phyloP scores from a whole-genome alignment of 2,329 filamentous ascomycete genomes.

The Fusarium tricinctum region DNA sequence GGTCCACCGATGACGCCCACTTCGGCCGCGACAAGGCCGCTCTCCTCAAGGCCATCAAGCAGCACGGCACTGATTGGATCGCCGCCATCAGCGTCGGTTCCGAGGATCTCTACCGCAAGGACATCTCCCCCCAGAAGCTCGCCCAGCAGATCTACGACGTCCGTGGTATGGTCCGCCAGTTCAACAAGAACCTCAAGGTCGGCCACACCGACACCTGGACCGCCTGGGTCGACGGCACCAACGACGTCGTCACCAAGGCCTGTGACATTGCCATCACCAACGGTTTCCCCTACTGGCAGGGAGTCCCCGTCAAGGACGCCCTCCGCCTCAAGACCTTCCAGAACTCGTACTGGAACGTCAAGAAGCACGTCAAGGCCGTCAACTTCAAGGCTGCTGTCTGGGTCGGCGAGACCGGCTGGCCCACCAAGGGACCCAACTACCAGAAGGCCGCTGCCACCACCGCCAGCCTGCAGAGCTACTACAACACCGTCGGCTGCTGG shows the following conservation, averaged over 20 bases:
- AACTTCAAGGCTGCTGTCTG: conserved; percentile 39
- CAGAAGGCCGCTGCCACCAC: conserved; percentile 36
- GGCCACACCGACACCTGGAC: conserved; percentile 48
- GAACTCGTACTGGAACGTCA: conserved; percentile 41
- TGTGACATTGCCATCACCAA: conserved; percentile 46
- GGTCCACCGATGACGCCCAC: conserved; percentile 44
- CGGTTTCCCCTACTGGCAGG: conserved; percentile 48
- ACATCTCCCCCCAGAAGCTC: conserved; percentile 44
- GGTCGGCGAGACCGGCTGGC: conserved; percentile 48
- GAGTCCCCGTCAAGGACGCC: conserved; percentile 44
- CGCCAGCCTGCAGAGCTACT: conserved; percentile 37
- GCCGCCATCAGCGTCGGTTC: conserved; percentile 46
- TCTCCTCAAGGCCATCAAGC: conserved; percentile 45
- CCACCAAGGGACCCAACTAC: conserved; percentile 40
- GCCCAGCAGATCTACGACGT: conserved; percentile 47
- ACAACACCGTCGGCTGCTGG: conserved; percentile 44
- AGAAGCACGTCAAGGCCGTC: conserved; percentile 42
- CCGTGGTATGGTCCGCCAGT: conserved; percentile 46
- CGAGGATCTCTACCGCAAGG: conserved; percentile 46
- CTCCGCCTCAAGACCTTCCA: conserved; percentile 46
- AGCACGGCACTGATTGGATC: conserved; percentile 45
- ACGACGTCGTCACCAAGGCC: conserved; percentile 46
- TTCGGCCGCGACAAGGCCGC: conserved; percentile 46
- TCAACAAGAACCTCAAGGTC: conserved; percentile 45
- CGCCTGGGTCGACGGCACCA: conserved; percentile 45